Evolutionary conservation across 2,329 filamentous ascomycete genomes (phyloP).

Genomic region (Aspergillus ochraceus): DNA sequence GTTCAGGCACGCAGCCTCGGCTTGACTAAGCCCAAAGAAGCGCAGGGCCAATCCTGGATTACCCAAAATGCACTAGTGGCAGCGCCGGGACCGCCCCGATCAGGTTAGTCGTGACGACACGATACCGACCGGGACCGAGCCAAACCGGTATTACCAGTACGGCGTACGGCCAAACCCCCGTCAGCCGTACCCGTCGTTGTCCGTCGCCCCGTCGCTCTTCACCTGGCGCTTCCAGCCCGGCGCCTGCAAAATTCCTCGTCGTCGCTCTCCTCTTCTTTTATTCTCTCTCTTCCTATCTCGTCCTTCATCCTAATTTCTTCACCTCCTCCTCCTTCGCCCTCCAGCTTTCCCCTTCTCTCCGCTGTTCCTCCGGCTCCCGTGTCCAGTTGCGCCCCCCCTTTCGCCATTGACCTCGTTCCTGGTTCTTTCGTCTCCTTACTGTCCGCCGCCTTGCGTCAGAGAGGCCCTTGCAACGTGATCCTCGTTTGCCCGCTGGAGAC

Average conservation of each 20-base stretch:
- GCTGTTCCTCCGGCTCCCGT: slow-evolving; percentile 23
- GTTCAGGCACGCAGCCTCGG: slow-evolving; percentile 8
- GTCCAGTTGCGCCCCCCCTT: slow-evolving; percentile 19
- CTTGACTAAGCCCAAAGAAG: slow-evolving; percentile 2
- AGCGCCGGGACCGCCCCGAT: slow-evolving; percentile 2
- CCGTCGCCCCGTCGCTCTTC: slow-evolving; percentile 21
- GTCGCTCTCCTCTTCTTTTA: slow-evolving; percentile 13
- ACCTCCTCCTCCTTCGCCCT: slow-evolving; percentile 14
- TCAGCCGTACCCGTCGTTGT: slow-evolving; percentile 20
- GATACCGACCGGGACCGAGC: slow-evolving; percentile 10
- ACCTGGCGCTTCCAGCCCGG: slow-evolving; percentile 2
- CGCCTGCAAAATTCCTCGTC: slow-evolving; percentile 7
- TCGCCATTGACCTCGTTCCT: slow-evolving; percentile 20
- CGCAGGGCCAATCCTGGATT: background rate
- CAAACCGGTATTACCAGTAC: slow-evolving; percentile 32
- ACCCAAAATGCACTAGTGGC: slow-evolving; percentile 8
- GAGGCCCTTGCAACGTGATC: slow-evolving; percentile 30
- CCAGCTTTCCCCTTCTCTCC: background rate
- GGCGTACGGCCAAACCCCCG: background rate
- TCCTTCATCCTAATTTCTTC: slow-evolving; percentile 5
- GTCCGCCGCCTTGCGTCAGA: slow-evolving; percentile 31
- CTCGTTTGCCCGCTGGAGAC: slow-evolving; percentile 27
- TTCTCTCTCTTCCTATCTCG: slow-evolving; percentile 10
- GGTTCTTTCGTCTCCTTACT: slow-evolving; percentile 24
- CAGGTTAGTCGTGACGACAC: slow-evolving; percentile 29